Evolutionary conservation across 2,329 filamentous ascomycete genomes (phyloP), one percentile per base, ranked within the genome.

Genomic region (Orbilia blumenaviensis): DNA sequence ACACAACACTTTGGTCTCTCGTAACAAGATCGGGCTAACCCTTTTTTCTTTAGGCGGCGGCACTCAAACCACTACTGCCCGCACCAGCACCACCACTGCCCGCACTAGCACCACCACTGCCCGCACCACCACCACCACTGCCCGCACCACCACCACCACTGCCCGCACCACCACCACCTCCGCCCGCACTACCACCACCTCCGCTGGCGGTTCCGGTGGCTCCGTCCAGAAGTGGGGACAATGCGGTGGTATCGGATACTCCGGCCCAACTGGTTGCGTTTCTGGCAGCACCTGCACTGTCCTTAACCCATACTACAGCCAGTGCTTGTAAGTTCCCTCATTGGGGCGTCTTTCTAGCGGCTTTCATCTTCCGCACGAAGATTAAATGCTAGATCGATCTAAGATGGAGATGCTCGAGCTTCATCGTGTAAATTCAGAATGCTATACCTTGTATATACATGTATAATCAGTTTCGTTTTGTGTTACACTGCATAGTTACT

Each of bases 201-300:
- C 66, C 41, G 50, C 41, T 10, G 10, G n/a, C 42, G 1, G 44
- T 3, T 5, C 46, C 42, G 12, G 16, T 41, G 36, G 23, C 23
- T 18, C 34, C 18, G 18, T 21, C 18, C 23, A 38, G 32, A 48
- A 73, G 52, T 75, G 63, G 63, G 71, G 71, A 63, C 71, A 75
- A 60, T 75, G 71, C 63, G 81, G 81, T 75, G 81, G 81, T 36
- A 73, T 77, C 34, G 77, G 78, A 42, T 78, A 46, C 21, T 68
- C 68, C 66, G 78, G 79, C 10, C 50, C 66, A 25, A 80, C 78
- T 36, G 42, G 38, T 27, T 80, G 79, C 69, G 78, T 71, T 32
- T 48, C 74, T 27, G 67, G 74, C 14, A 77, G 41, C 23, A 64
- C 66, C 38, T 81, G 80, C 75, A 54, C 27, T 4, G 52, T 68